Base-by-base conservation (phyloP, 2,329 filamentous ascomycete species). In the Hypoxylon sp. region DNA sequence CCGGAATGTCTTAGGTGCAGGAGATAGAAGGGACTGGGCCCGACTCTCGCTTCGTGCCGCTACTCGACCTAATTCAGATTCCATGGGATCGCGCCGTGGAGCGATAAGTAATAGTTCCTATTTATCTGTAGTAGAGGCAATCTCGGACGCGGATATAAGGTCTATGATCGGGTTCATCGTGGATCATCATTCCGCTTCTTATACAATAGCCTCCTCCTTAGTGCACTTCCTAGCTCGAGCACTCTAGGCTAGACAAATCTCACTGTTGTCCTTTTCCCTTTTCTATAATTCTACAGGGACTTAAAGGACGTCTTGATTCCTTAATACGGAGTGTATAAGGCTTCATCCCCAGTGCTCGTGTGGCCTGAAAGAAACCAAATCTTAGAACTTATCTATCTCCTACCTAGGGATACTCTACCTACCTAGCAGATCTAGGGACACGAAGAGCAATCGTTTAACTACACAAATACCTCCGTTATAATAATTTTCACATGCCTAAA, bases 1-100 rank as follows among this genome's bases (percentile, higher is more conserved):
- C 57, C 44, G 57, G 26, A 35, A 61, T 51, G 24, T 37, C 39
- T 19, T 37, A 47, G 26, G 22, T 22, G 35, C 14, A 47, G 9
- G 24, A 29, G 13, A 24, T 1, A 24, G 10, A 35, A 13, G 29
- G 44, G 8, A 35, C n/a, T n/a, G n/a, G 48, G 17, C 39, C 33
- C 9, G 3, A 8, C 29, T 59, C 13, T 29, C 22, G 33, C 26
- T 24, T 19, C 14, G 9, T 53, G 8, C 26, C 19, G 50, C 22
- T 37, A 24, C 9, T 19, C 5, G 35, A 54, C 35, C 33, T 44
- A 9, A 54, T 44, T 22, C 22, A 10, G 5, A 37, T 22, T 14
- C 39, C 22, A 22, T 10, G 10, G 19, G 22, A n/a, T 5, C 10
- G 13, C 19, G 33, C 17, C 13, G 17, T 8, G 6, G 46, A 39